Evolutionary conservation across 2,329 filamentous ascomycete genomes (phyloP).

Genomic region (Dryadomyces quercus-mongolicae): DNA sequence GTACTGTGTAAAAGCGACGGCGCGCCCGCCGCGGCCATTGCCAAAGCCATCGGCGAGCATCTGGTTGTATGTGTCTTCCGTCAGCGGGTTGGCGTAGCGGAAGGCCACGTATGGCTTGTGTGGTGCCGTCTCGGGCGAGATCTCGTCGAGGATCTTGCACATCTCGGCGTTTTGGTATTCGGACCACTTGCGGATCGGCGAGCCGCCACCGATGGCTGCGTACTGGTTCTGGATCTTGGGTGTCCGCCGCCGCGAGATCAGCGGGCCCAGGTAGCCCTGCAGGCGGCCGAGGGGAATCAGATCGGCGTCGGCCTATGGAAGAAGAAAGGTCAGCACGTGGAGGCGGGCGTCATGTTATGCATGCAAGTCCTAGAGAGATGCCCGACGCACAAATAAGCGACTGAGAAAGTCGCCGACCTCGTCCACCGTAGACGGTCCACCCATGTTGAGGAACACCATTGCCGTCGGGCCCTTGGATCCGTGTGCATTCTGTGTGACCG

Average conservation of each 20-base stretch:
- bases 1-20: conserved; percentile 96
- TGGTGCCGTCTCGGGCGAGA: conserved; percentile 84
- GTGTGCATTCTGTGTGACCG: conserved; percentile 66
- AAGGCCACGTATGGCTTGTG: conserved; percentile 98
- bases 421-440: conserved; percentile 74
- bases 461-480: conserved; percentile 72
- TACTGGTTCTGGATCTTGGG: conserved; percentile 98
- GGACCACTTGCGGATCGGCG: conserved; percentile 95
- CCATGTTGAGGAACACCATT: conserved; percentile 99
- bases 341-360: too few relatives aligned
- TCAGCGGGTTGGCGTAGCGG: conserved; percentile 85
- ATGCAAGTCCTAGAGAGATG: too few relatives aligned
- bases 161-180: conserved; percentile 89
- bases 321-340: conserved; percentile 3
- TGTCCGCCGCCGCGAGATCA: conserved; percentile 77
- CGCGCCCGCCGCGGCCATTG: conserved; percentile 76
- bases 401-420: conserved; percentile 87
- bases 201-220: conserved; percentile 89
- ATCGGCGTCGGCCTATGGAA: conserved; percentile 68
- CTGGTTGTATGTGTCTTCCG: conserved; percentile 81
- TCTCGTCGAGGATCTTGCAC: conserved; percentile 91
- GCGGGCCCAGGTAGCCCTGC: conserved; percentile 78
- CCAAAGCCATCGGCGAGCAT: conserved; percentile 85
- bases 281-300: conserved; percentile 89
- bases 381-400: not conserved